Evolutionary conservation across 768 basidiomycete species (phyloP), one percentile per base, ranked within the genome.

Genomic region (Boletus rubroflammeus): DNA sequence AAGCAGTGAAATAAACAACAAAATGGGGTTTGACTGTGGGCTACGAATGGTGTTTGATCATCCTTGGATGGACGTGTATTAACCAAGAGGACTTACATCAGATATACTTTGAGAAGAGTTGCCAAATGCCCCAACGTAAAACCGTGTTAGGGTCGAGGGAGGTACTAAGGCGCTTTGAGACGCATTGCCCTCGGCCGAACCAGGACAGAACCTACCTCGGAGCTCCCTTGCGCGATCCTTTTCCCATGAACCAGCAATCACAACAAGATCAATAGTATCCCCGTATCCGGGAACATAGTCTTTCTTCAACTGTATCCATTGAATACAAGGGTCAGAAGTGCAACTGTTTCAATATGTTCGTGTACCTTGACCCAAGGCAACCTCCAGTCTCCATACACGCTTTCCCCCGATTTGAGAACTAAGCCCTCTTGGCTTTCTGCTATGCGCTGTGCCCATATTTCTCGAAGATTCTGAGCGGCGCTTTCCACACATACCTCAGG

Each of bases 211-310:
- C 72, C 36, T 49, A 90, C 92, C 92, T 69, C 86, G 72, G 6
- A 97, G 75, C 49, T 87, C 86, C 50, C 90, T 72, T 3, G 79
- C 94, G 9, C 94, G 78, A 34, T 85, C 79, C 63, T 84, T 85
- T 51, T 91, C 88, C 90, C 91, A 94, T 0, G 79, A 73, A 19
- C 84, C 91, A 2, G 82, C 94, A 19, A 96, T 71, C 32, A 96
- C 65, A 4, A 84, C 83, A 53, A 96, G 77, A 67, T 94, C 91
- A 15, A 94, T 60, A 5, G 82, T 79, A 67, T 98, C 94, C 0
- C 92, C 91, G 42, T 87, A 78, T 5, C 87, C 87, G 1, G 84
- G 83, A 36, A 98, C 91, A 57, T 96, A 96, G 67, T 98, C 94
- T 64, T 79, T 83, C 75, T 93, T 92, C 46, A 92, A 63, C 79